phyloP scores from a whole-genome alignment of 331 rosid species.

The Dryas integrifolia region DNA sequence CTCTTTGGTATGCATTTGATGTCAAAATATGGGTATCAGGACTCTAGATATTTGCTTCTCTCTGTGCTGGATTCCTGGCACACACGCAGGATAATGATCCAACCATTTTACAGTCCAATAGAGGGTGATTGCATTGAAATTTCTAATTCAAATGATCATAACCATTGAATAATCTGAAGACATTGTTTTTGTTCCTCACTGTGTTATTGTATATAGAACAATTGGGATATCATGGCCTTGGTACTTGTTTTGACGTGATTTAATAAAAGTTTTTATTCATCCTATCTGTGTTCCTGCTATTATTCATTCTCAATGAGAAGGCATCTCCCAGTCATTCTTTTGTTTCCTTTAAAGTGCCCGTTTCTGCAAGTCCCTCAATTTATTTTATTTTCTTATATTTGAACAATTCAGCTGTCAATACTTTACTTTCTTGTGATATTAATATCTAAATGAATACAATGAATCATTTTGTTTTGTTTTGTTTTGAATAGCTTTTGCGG shows the following conservation, averaged over 20 bases:
- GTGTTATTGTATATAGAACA: too few relatives aligned
- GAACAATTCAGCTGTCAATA: not conserved
- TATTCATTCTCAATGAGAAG: not conserved
- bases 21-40: not conserved
- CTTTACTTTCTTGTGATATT: conserved; percentile 8
- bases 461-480: conserved; percentile 26
- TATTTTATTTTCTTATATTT: too few relatives aligned
- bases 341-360: not conserved
- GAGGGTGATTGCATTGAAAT: not conserved
- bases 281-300: not conserved
- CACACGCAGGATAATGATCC: too few relatives aligned
- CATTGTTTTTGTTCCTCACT: not conserved
- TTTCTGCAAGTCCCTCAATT: not conserved
- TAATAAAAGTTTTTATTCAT: too few relatives aligned
- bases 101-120: not conserved
- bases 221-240: not conserved
- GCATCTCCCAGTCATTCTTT: not conserved
- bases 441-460: conserved; percentile 20
- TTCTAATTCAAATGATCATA: not conserved
- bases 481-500: conserved; percentile 64
- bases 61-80: too few relatives aligned
- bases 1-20: conserved; percentile 5
- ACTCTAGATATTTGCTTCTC: not conserved
- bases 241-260: not conserved
- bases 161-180: not conserved